Conservation (phyloP, 192 early-diverging fungal species). For the Powellomyces hirtus region DNA sequence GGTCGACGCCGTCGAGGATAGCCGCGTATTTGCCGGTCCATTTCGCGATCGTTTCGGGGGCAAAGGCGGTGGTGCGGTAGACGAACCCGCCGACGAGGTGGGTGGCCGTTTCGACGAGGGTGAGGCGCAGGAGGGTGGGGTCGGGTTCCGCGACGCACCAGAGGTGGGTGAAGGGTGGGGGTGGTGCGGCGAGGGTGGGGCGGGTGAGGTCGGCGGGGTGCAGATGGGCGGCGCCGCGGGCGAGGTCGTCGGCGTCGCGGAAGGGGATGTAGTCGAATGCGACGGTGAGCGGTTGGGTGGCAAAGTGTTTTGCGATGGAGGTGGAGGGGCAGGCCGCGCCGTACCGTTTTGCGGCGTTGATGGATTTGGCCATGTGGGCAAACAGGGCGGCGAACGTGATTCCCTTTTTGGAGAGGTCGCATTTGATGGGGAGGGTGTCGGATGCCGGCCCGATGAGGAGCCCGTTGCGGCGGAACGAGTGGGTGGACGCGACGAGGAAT, state of each 20-base stretch:
- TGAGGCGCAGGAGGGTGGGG: constrained; percentile 40
- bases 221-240: constrained; percentile 31
- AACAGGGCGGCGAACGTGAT: constrained; percentile 44
- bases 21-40: constrained; percentile 48
- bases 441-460: constrained; percentile 45
- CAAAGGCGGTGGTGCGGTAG: constrained; percentile 38
- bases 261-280: constrained; percentile 46
- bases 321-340: constrained; percentile 30
- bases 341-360: constrained; percentile 26
- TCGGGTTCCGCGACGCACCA: constrained; percentile 36
- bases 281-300: constrained; percentile 29
- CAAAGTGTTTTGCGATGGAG: constrained; percentile 17
- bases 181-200: neutral
- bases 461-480: constrained; percentile 37
- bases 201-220: constrained; percentile 21
- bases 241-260: constrained; percentile 23
- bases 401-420: constrained; percentile 49
- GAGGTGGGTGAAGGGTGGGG: neutral
- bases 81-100: constrained; percentile 37
- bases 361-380: constrained; percentile 13
- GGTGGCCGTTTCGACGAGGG: constrained; percentile 40
- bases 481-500: constrained; percentile 45
- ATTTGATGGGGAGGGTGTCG: constrained; percentile 47
- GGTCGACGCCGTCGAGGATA: constrained; percentile 49
- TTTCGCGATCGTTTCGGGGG: constrained; percentile 43